Percentiles rank a stretch among this genome's conserved stretches.
Conservation (phyloP, 1,139 yeast genomes). For the Williopsis jadinii region DNA sequence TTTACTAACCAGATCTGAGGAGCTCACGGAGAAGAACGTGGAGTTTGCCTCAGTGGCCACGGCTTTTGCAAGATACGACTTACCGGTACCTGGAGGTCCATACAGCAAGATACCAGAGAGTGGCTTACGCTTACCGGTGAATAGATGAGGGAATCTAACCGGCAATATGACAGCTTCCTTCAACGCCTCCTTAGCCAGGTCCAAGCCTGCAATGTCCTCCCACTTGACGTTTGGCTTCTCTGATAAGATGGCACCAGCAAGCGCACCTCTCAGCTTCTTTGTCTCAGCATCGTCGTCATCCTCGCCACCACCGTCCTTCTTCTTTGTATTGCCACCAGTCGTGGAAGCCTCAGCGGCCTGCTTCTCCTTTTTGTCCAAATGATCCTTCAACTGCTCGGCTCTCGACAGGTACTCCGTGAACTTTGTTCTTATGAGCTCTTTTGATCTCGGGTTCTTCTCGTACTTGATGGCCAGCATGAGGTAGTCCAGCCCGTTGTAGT, state of each 20-base stretch:
- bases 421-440: conserved; percentile 81
- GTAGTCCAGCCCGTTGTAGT: conserved; percentile 90
- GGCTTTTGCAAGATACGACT: conserved; percentile 92
- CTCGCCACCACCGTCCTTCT: conserved; percentile 36
- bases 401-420: conserved; percentile 87
- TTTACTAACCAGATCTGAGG: conserved; percentile 90
- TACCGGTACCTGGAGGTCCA: conserved; percentile 99
- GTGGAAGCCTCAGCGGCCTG: conserved; percentile 39
- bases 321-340: conserved; percentile 30
- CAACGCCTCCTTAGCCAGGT: conserved; percentile 89
- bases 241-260: conserved; percentile 85
- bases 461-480: conserved; percentile 93
- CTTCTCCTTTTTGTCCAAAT: conserved; percentile 56
- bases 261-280: conserved; percentile 83
- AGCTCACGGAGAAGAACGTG: conserved; percentile 90
- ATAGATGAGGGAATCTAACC: conserved; percentile 88
- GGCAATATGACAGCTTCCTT: conserved; percentile 97
- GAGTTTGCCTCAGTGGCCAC: conserved; percentile 98
- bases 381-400: conserved; percentile 92
- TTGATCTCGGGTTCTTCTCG: conserved; percentile 85
- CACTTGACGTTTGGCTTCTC: conserved; percentile 92
- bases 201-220: conserved; percentile 96
- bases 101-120: conserved; percentile 85
- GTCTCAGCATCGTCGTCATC: conserved; percentile 68
- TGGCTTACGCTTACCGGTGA: conserved; percentile 92